Conservation (phyloP, 2,329 filamentous ascomycete genomes). For the Diplodia intermedia region DNA sequence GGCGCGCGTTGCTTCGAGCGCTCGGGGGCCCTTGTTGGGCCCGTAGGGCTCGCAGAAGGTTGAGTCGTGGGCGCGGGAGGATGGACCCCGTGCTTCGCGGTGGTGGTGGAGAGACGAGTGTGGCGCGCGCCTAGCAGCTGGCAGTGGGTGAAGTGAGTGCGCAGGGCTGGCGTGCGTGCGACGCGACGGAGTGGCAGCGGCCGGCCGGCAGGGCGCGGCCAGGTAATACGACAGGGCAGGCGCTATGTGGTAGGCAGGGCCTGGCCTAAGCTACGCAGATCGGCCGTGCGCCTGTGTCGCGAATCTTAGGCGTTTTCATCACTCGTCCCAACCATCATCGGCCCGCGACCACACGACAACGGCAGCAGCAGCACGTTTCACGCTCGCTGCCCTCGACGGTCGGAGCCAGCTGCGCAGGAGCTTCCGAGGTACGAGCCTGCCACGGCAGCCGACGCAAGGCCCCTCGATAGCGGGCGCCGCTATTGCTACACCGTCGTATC, state of each 20-base stretch:
- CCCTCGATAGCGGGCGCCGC: slow-evolving; percentile 14
- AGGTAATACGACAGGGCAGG: slow-evolving; percentile 20
- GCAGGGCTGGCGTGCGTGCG: slow-evolving; percentile 12
- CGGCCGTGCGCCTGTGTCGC: slow-evolving; percentile 27
- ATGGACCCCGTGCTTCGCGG: neutral
- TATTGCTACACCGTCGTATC: slow-evolving; percentile 19
- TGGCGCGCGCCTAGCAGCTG: neutral
- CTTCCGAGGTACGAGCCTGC: slow-evolving; percentile 6
- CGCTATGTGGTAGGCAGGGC: neutral
- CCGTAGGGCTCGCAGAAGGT: slow-evolving; percentile 16
- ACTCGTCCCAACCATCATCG: slow-evolving; percentile 5
- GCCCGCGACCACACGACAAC: neutral
- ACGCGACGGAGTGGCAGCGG: neutral
- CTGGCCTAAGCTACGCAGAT: slow-evolving; percentile 12
- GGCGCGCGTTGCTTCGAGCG: slow-evolving; percentile 1
- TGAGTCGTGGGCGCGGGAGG: slow-evolving; percentile 6
- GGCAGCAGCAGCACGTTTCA: neutral
- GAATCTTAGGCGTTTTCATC: slow-evolving; percentile 19
- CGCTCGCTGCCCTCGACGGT: neutral
- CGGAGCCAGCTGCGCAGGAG: neutral
- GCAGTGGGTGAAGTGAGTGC: neutral
- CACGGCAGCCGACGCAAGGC: slow-evolving; percentile 16
- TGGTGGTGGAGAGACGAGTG: neutral
- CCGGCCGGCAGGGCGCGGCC: neutral
- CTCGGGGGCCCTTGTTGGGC: slow-evolving; percentile 11